Evolutionary conservation across 148 eudicot genomes (phyloP).

Genomic region (Nepenthes mirabilis): DNA sequence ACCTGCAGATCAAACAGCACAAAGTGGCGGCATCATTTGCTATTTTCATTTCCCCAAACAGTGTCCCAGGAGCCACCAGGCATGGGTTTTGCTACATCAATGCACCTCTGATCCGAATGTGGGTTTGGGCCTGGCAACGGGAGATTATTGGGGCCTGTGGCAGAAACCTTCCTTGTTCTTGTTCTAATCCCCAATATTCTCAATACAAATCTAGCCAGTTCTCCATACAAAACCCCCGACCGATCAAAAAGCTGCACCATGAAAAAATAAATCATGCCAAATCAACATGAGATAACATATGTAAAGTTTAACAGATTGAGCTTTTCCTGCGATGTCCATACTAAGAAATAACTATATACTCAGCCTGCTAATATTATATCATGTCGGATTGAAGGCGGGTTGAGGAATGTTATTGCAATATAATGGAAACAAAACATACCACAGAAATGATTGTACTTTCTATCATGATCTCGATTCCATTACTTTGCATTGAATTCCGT

Average conservation of each 20-base stretch:
- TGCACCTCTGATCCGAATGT: slow-evolving; percentile 28
- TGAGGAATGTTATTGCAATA: too few species aligned
- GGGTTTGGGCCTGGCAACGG: slow-evolving; percentile 40
- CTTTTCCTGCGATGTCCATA: too few species aligned
- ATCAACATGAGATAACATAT: neutral
- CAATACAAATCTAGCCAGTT: slow-evolving; percentile 89
- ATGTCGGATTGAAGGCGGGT: too few species aligned
- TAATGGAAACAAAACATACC: too few species aligned
- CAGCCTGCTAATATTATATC: too few species aligned
- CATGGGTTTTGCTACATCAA: slow-evolving; percentile 54
- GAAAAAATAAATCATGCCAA: neutral
- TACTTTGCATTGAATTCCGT: too few species aligned
- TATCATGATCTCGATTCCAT: too few species aligned
- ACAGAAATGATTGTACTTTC: too few species aligned
- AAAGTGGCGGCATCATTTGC: slow-evolving; percentile 10
- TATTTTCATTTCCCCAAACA: slow-evolving; percentile 49
- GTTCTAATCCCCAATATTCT: slow-evolving; percentile 63
- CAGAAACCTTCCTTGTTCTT: slow-evolving; percentile 39
- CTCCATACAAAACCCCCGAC: slow-evolving; percentile 79
- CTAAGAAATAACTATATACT: too few species aligned
- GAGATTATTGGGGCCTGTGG: slow-evolving; percentile 39
- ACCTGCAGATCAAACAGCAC: too few species aligned
- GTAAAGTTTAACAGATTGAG: neutral
- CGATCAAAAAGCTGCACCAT: slow-evolving; percentile 70
- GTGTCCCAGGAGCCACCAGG: slow-evolving; percentile 67